These are phyloP conservation scores for Plasmodium adleri DNA, from an alignment of 169 alveolate genomes.

Conservation along the genomic window DNA sequence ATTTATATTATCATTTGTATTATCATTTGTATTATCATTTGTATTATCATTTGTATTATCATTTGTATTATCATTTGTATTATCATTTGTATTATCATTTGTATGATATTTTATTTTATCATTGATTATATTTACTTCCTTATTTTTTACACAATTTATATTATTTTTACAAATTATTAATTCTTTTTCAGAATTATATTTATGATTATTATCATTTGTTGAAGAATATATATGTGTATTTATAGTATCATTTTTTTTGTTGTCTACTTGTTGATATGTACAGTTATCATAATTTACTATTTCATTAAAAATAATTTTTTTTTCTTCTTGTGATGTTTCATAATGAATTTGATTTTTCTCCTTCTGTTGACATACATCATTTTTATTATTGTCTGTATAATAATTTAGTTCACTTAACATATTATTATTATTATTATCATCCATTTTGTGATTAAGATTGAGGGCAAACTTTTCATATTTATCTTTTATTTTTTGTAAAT, in stretches of 20 bases:
- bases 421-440: background rate
- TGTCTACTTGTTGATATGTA: background rate
- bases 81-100: background rate
- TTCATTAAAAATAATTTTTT: background rate
- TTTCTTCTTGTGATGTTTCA: conserved; percentile 1
- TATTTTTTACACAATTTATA: background rate
- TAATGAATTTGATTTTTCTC: background rate
- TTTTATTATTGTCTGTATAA: background rate
- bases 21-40: background rate
- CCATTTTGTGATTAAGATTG: background rate
- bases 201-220: too few relatives aligned
- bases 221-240: too few relatives aligned
- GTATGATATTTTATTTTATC: background rate
- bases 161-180: background rate
- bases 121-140: background rate
- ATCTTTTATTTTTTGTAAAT: background rate
- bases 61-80: background rate
- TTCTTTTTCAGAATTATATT: too few relatives aligned
- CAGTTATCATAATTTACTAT: background rate
- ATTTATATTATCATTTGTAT: background rate
- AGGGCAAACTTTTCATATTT: background rate
- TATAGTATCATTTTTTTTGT: background rate
- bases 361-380: background rate
- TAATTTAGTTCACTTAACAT: background rate
- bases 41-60: background rate